A percentile compares a stretch with the other conserved stretches of the same genome.
Conservation (phyloP, 495 filamentous ascomycete species). For the Penicillium daleae region DNA sequence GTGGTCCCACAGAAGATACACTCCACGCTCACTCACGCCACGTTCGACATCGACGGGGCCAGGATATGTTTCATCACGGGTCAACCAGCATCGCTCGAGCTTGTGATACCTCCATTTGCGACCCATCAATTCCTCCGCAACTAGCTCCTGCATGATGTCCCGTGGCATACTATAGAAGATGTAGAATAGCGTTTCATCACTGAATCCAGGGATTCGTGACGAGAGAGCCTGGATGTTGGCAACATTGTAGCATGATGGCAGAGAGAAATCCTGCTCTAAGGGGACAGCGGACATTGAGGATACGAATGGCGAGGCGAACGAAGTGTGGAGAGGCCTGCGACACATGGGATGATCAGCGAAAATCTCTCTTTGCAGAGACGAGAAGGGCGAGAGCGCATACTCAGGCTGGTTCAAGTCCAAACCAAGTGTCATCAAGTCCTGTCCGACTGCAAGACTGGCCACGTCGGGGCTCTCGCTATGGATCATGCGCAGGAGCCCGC, state of each 20-base stretch:
- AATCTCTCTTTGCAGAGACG: conserved; percentile 12
- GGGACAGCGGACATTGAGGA: conserved; percentile 66
- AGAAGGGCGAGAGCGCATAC: conserved; percentile 52
- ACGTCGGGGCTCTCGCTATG: conserved; percentile 78
- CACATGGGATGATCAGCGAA: conserved; percentile 25
- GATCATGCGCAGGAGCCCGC: conserved; percentile 78
- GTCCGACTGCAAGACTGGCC: conserved; percentile 71
- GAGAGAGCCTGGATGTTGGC: conserved; percentile 82
- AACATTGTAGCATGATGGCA: conserved; percentile 86
- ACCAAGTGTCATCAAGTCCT: conserved; percentile 76
- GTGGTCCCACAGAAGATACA: conserved; percentile 90
- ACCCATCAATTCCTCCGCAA: conserved; percentile 76
- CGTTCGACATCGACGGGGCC: conserved; percentile 64
- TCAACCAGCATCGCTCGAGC: conserved; percentile 85
- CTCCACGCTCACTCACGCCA: conserved; percentile 75
- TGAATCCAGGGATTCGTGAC: conserved; percentile 78
- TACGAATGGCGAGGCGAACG: conserved; percentile 72
- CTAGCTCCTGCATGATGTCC: conserved; percentile 83
- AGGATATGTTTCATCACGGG: conserved; percentile 76
- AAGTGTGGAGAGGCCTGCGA: conserved; percentile 62
- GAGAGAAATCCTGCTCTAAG: conserved; percentile 73
- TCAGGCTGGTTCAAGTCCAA: conserved; percentile 79
- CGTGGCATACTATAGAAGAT: conserved; percentile 92
- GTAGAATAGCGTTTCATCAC: conserved; percentile 89
- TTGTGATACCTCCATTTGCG: conserved; percentile 96